Evolutionary conservation across 495 filamentous ascomycete genomes (phyloP), one percentile per base, ranked within the genome.

Genomic region (Hypoxylon cercidicola): DNA sequence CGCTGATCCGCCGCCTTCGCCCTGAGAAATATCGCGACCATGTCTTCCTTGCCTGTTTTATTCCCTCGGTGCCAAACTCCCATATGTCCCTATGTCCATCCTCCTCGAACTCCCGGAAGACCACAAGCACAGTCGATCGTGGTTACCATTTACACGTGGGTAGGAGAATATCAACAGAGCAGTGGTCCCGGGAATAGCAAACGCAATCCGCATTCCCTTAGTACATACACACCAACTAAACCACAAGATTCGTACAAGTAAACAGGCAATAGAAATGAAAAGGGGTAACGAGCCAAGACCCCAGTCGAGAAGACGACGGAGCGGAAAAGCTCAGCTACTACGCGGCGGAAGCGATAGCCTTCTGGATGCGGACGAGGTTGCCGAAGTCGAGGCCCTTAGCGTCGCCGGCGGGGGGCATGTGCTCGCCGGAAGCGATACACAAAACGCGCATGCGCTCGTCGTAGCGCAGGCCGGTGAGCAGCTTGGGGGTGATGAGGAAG

Each of bases 401-500:
- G 55, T 82, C 76, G 25, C 78, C 70, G 49, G 66, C 56, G 16
- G 78, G 70, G 0, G 92, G 90, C 87, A 99, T 93, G 69, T 93
- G 86, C 77, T 98, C 93, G 21, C 95, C 95, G 74, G 89, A 93
- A 49, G 91, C 91, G 74, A 99, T 98, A 66, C 92, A 96, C 56
- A 97, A 88, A 35, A 99, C 89, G 68, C 85, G 89, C 93, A 99
- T 98, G 19, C 91, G 86, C 37, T 84, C 83, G 73, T 94, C 91
- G 76, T 97, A 99, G 68, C 86, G 84, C 44, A 99, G 79, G 25
- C 89, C 90, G 7, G 85, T 90, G 46, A 98, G 85, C 50, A 99
- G 79, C 77, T 99, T 99, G n/a, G 95, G 95, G 12, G 95, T 98
- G 79, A 99, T 97, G 34, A 99, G 87, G 84, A 99, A 98, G 76